phyloP scores from a whole-genome alignment of 345 rosid genomes.

The Capsella bursapastoris region DNA sequence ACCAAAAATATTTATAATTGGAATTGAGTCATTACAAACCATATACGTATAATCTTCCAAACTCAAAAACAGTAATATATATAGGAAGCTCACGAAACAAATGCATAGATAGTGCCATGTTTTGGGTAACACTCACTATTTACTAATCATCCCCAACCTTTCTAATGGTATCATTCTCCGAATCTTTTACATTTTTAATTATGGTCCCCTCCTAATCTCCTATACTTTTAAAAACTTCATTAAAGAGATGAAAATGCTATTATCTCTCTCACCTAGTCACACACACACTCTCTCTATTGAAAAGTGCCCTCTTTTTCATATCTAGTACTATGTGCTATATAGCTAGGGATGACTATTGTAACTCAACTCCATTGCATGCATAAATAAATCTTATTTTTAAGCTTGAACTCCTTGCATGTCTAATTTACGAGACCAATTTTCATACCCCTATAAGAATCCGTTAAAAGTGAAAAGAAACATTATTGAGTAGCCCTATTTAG shows the following conservation, averaged over 20 bases:
- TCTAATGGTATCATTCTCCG: conserved; percentile 41
- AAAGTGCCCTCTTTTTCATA: background rate
- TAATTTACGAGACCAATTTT: too few species aligned
- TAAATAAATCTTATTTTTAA: too few species aligned
- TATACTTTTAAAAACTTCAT: background rate
- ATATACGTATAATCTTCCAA: conserved; percentile 23
- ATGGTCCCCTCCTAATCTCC: conserved; percentile 33
- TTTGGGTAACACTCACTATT: conserved; percentile 44
- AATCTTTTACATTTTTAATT: conserved; percentile 25
- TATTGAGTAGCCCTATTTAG: background rate
- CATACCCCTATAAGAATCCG: too few species aligned
- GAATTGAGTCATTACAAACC: conserved; percentile 31
- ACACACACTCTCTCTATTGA: background rate
- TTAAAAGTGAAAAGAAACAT: background rate
- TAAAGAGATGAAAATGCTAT: background rate
- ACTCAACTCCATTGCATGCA: background rate
- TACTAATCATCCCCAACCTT: conserved; percentile 43
- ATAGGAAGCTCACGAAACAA: conserved; percentile 29
- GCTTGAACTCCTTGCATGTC: too few species aligned
- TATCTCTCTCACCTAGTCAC: conserved; percentile 20
- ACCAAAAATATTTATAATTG: conserved; percentile 24
- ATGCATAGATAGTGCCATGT: conserved; percentile 42
- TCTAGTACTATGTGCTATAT: background rate
- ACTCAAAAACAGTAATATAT: conserved; percentile 23
- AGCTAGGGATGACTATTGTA: background rate